Conservation (phyloP, 2,329 filamentous ascomycete species). For the Hypocreales sp. region DNA sequence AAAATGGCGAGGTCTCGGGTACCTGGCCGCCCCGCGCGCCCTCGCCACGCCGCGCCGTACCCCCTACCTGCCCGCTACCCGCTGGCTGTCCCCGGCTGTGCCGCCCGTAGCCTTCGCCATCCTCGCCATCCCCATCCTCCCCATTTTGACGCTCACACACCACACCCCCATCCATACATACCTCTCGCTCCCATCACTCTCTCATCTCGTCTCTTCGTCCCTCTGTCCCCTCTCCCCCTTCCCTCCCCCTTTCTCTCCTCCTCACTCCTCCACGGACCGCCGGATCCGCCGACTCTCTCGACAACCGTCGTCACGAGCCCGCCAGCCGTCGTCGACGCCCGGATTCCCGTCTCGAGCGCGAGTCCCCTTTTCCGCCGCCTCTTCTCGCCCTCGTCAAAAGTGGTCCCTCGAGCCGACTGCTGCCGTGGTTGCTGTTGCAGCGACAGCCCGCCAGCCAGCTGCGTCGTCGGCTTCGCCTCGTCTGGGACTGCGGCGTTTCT, state of each 20-base stretch:
- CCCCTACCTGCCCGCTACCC: too few relatives aligned
- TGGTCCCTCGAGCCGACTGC: too few relatives aligned
- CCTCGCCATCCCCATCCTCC: slow-evolving; percentile 9
- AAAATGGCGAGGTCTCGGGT: too few relatives aligned
- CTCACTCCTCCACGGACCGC: slow-evolving; percentile 13
- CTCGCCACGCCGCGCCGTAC: too few relatives aligned
- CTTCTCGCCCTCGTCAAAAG: slow-evolving; percentile 3
- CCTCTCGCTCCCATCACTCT: neutral
- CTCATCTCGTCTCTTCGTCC: neutral
- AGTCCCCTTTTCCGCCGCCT: too few relatives aligned
- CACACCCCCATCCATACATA: slow-evolving; percentile 1
- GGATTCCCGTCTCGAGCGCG: slow-evolving; percentile 14
- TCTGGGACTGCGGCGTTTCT: too few relatives aligned
- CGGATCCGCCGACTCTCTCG: slow-evolving; percentile 20
- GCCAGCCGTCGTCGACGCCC: slow-evolving; percentile 9
- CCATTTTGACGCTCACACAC: slow-evolving; percentile 1
- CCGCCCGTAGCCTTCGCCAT: slow-evolving; percentile 12
- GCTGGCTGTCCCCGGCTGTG: too few relatives aligned
- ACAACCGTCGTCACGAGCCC: slow-evolving; percentile 18
- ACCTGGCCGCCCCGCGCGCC: too few relatives aligned
- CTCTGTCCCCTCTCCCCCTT: slow-evolving; percentile 2
- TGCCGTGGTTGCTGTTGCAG: too few relatives aligned
- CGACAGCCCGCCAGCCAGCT: too few relatives aligned
- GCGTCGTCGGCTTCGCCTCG: too few relatives aligned
- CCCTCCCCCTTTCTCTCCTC: slow-evolving; percentile 3